Base-by-base conservation (phyloP, 192 early-diverging fungal species). In the Coemansia sp. region DNA sequence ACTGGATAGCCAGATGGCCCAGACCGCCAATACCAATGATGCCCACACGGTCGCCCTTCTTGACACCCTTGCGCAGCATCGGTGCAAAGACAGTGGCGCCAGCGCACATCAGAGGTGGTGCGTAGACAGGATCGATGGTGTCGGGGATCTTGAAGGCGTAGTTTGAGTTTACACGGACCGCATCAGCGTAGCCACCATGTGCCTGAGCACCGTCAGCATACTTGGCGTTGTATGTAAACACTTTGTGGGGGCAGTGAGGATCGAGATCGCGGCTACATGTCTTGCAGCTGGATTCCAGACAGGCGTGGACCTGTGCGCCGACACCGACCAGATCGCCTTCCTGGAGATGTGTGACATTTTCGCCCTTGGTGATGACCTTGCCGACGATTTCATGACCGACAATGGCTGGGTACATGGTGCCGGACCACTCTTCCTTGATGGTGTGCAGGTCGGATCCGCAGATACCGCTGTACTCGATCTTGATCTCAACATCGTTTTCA, bases 1-100 rank as follows among this genome's bases (percentile, higher is more conserved):
- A 90, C 75, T 90, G 89, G 16, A 90, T 74, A 14, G 85, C 89
- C 54, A 91, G 83, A 64, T 91, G 90, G 17, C 91, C 89, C 7
- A 94, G 77, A 28, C 91, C 91, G 17, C 93, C 93, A 28, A 95
- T 82, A 20, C 93, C 93, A 40, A 92, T 83, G 6, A 95, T 74
- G 10, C 87, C 92, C 17, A 93, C 86, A 1, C 82, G 73, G 18
- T 80, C 82, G 16, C 90, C 91, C 25, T 88, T 81, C 48, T 79
- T 85, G 20, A 90, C 71, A 30, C 82, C 76, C 49, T 86, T 80
- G 29, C 84, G 84, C 49, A 86, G 80, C 49, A 96, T 73, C 2
- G 93, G 88, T 2, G 81, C 77, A 68, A 87, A 94, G 2, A 92
- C 88, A 22, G 94, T 90, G 30, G 86, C 82, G 7, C 93, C 94